Evolutionary conservation across 2,329 filamentous ascomycete genomes (phyloP).

Genomic region (Metarhizium guizhouense): DNA sequence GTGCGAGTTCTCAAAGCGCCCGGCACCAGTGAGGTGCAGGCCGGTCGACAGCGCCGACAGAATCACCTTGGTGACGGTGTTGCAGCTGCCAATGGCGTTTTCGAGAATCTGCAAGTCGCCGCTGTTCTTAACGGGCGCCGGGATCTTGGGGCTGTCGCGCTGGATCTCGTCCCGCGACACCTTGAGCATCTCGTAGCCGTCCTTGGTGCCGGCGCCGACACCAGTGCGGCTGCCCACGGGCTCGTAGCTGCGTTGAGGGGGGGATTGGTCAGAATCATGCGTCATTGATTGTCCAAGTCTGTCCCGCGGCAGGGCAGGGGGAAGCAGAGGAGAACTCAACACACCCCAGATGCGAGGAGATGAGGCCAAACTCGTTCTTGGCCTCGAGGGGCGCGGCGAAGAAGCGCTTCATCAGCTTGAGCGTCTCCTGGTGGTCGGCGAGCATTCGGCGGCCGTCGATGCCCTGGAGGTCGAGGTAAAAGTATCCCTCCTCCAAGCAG

Average conservation of each 20-base stretch:
- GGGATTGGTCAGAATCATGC: no score
- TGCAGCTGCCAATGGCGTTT: constrained; percentile 39
- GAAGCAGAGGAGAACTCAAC: no score
- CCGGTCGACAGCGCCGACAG: constrained; percentile 40
- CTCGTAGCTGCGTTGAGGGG: constrained; percentile 27
- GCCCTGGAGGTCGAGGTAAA: constrained; percentile 43
- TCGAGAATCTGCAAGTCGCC: constrained; percentile 38
- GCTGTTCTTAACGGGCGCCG: constrained; percentile 38
- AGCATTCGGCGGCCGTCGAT: constrained; percentile 45
- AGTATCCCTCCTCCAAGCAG: constrained; percentile 44
- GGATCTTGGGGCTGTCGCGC: constrained; percentile 34
- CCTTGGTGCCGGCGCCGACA: constrained; percentile 36
- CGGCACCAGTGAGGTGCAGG: constrained; percentile 33
- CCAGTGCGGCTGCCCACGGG: constrained; percentile 39
- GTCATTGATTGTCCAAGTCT: no score
- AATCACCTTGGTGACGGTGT: constrained; percentile 41
- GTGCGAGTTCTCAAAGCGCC: constrained; percentile 41
- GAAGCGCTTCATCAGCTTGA: constrained; percentile 47
- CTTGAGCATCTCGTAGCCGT: constrained; percentile 47
- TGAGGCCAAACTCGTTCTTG: constrained; percentile 48
- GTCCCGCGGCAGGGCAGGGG: no score
- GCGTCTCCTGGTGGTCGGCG: constrained; percentile 40
- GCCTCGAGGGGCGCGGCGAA: constrained; percentile 42
- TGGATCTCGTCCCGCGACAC: constrained; percentile 42
- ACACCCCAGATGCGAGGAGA: constrained; percentile 38